Conservation (phyloP, 352 stramenopile species). For the Pilasporangium apinafurcum region DNA sequence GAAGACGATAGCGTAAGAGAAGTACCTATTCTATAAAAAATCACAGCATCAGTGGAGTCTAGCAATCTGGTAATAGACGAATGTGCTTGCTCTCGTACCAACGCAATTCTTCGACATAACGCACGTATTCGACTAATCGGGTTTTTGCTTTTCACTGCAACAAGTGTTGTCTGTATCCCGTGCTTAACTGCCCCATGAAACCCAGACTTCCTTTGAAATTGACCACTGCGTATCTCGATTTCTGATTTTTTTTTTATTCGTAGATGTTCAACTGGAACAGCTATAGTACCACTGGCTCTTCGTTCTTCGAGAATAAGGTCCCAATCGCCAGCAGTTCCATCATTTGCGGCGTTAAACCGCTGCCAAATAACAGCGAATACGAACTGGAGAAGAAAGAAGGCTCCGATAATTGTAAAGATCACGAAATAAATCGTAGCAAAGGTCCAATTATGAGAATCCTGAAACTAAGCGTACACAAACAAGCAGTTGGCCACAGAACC, state of each 20-base stretch:
- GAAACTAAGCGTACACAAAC: conserved; percentile 7
- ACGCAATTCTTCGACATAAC: conserved; percentile 11
- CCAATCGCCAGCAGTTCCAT: conserved; percentile 29
- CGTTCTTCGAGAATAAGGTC: conserved; percentile 25
- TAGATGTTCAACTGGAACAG: neutral
- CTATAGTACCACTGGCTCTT: conserved; percentile 8
- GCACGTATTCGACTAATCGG: conserved; percentile 8
- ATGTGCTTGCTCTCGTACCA: conserved; percentile 6
- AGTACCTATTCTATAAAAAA: conserved; percentile 15
- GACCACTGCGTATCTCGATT: neutral
- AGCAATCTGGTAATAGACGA: too few species aligned
- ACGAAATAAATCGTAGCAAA: conserved; percentile 71
- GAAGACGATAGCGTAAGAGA: conserved; percentile 24
- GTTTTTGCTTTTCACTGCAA: conserved; percentile 11
- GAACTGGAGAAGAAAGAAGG: conserved; percentile 82
- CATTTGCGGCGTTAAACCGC: conserved; percentile 34
- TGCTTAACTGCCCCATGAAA: conserved; percentile 7
- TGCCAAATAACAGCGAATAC: conserved; percentile 79
- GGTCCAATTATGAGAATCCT: conserved; percentile 24
- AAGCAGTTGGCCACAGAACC: neutral
- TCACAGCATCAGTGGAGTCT: too few species aligned
- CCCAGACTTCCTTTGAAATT: neutral
- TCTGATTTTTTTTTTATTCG: neutral
- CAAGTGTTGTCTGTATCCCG: conserved; percentile 8
- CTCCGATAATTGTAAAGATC: conserved; percentile 67